Base-by-base conservation (phyloP, 768 basidiomycete genomes). In the Mycena amicta region DNA sequence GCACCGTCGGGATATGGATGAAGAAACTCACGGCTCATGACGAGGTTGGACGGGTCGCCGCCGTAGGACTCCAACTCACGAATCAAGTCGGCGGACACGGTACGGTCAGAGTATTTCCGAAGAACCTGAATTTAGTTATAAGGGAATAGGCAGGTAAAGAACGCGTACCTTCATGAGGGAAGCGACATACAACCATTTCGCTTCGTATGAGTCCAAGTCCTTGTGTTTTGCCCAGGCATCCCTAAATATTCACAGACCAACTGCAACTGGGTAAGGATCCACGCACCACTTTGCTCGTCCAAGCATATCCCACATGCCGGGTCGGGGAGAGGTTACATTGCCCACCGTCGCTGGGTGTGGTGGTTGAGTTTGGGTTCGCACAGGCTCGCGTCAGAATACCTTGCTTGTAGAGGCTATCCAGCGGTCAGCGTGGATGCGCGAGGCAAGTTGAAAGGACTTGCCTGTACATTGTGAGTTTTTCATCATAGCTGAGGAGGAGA, bases 161-260 rank as follows among this genome's bases (percentile, higher is more conserved):
- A 28, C n/a, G 67, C 74, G 27, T 61, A 90, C 95, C 81, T 91
- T 92, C 39, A 95, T 72, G 43, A 98, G 71, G 11, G 92, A 89
- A 54, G 93, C 91, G 2, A 96, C 93, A 74, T 98, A 98, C 18
- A 88, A 72, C 82, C 87, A 88, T 74, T 93, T 95, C 2, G 95
- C 94, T 67, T 95, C 90, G 53, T 81, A 81, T 23, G 82, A 70
- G 61, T 88, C 85, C 39, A 95, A 69, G 62, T 94, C 93, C 64
- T 87, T 89, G 69, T 95, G 93, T 70, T 95, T 96, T 47, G 90
- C 88, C 95, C 95, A 98, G 43, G 92, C 92, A 76, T 95, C 94
- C 93, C 93, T 95, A 31, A 22, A 22, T 53, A 18, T 25, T 56
- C 33, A 39, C 65, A 30, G 29, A 47, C 29, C 18, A 25, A 22